Percentiles rank a stretch among this genome's conserved stretches.
Conservation (phyloP, 2,329 filamentous ascomycete genomes). For the Claviceps maximensis region DNA sequence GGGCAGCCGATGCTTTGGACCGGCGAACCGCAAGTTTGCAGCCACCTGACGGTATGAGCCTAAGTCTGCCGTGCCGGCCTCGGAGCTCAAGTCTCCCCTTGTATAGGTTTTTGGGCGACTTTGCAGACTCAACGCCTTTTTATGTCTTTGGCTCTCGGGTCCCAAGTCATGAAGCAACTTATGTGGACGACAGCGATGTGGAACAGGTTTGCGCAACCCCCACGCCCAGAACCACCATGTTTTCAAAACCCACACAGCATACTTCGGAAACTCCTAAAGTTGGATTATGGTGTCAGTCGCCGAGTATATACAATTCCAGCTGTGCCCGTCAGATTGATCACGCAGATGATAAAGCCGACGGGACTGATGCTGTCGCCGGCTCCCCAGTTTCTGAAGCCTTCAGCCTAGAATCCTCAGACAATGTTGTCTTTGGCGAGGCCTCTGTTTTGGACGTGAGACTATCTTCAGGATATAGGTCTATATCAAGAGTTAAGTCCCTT, state of each 20-base stretch:
- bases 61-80: conserved; percentile 25
- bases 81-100: conserved; percentile 38
- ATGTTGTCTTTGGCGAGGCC: conserved; percentile 27
- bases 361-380: conserved; percentile 12
- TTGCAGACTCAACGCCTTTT: conserved; percentile 32
- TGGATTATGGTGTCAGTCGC: conserved; percentile 11
- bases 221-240: conserved; percentile 16
- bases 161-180: conserved; percentile 11
- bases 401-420: conserved; percentile 21
- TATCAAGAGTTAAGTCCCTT: conserved; percentile 24
- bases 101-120: conserved; percentile 30
- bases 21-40: conserved; percentile 42
- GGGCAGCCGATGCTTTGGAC: conserved; percentile 45
- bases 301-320: conserved; percentile 16
- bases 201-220: conserved; percentile 9
- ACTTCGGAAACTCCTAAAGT: conserved; percentile 1
- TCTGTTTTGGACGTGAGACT: conserved; percentile 24
- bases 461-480: conserved; percentile 12
- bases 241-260: conserved; percentile 17
- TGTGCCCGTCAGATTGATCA: conserved; percentile 22
- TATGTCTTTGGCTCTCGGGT: conserved; percentile 30
- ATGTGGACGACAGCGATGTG: conserved; percentile 8
- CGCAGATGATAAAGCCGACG: conserved; percentile 8
- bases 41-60: conserved; percentile 32
- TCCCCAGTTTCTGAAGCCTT: conserved; percentile 22